These are phyloP conservation scores for Globisporangium nagaii DNA, from an alignment of 352 stramenopile species.

Conservation along the genomic window DNA sequence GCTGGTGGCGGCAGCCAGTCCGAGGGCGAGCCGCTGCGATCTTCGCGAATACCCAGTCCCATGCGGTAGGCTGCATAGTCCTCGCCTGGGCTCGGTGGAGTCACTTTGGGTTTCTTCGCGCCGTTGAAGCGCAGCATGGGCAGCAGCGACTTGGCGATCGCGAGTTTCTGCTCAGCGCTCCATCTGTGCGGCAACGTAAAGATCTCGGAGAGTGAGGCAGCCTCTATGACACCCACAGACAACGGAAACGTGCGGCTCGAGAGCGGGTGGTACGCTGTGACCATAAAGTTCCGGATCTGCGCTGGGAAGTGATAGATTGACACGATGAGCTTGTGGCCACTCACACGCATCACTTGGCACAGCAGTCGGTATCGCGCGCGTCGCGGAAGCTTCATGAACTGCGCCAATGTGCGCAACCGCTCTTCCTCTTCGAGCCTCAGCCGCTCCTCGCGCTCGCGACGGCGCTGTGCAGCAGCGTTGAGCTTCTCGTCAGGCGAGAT, in stretches of 20 bases:
- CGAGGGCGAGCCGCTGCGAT: conserved; percentile 15
- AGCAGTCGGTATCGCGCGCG: conserved; percentile 48
- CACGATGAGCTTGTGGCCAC: conserved; percentile 39
- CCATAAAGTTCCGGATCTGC: conserved; percentile 47
- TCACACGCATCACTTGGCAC: conserved; percentile 22
- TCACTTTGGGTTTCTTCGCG: background rate
- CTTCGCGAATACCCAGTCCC: conserved; percentile 29
- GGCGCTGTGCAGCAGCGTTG: conserved; percentile 34
- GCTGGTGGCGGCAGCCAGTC: conserved; percentile 18
- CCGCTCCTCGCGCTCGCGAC: conserved; percentile 46
- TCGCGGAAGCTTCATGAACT: conserved; percentile 35
- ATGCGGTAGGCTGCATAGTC: conserved; percentile 20
- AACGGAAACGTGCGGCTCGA: conserved; percentile 34
- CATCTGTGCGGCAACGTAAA: conserved; percentile 39
- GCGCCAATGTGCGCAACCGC: conserved; percentile 34
- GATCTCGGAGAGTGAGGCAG: conserved; percentile 27
- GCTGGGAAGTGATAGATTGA: conserved; percentile 58
- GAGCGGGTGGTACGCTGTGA: conserved; percentile 44
- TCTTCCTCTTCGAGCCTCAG: conserved; percentile 43
- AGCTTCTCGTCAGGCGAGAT: conserved; percentile 40
- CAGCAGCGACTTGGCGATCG: conserved; percentile 31
- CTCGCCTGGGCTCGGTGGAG: background rate
- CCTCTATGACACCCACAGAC: conserved; percentile 34
- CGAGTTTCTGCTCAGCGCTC: conserved; percentile 36
- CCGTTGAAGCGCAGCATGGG: conserved; percentile 25